A percentile compares a stretch with the other conserved stretches of the same genome.
phyloP scores from a whole-genome alignment of 1,139 yeast species.

The Geotrichum phurueaensis region DNA sequence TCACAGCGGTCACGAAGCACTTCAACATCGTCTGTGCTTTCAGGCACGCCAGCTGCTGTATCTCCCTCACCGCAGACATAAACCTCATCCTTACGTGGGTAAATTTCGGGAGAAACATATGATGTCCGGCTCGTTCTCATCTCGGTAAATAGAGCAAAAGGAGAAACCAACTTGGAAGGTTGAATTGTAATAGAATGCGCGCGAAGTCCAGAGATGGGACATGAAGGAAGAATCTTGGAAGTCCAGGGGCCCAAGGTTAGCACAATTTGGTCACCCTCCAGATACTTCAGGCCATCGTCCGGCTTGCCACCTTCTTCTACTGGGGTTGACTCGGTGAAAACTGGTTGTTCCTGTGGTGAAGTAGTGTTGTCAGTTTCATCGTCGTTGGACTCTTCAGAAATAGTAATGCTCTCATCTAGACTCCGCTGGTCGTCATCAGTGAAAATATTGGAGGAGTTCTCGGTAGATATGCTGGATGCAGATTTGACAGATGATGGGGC shows the following conservation, averaged over 20 bases:
- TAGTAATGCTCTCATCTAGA: constrained; percentile 13
- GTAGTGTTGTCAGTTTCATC: background rate
- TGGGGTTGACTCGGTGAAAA: background rate
- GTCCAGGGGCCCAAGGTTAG: constrained; percentile 96
- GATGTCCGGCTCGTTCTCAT: constrained; percentile 58
- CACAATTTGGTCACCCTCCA: constrained; percentile 68
- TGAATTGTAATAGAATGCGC: constrained; percentile 93
- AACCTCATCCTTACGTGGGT: constrained; percentile 92
- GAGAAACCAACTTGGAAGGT: constrained; percentile 67
- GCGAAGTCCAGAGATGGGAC: constrained; percentile 86
- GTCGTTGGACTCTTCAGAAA: constrained; percentile 13
- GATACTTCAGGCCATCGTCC: constrained; percentile 17
- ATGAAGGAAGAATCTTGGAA: constrained; percentile 76
- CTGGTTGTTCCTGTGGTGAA: background rate
- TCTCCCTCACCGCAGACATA: constrained; percentile 98
- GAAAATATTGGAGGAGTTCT: constrained; percentile 10
- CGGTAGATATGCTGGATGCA: constrained; percentile 17
- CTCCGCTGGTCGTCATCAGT: constrained; percentile 16
- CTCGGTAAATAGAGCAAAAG: constrained; percentile 93
- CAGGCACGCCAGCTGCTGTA: constrained; percentile 84
- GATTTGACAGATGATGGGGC: constrained; percentile 7
- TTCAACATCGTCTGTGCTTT: constrained; percentile 88
- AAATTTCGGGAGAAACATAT: constrained; percentile 82
- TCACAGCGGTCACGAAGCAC: constrained; percentile 86
- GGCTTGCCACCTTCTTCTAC: background rate